phyloP scores from a whole-genome alignment of 1,284 basidiomycete genomes.

The Paramarasmius palmivorus region DNA sequence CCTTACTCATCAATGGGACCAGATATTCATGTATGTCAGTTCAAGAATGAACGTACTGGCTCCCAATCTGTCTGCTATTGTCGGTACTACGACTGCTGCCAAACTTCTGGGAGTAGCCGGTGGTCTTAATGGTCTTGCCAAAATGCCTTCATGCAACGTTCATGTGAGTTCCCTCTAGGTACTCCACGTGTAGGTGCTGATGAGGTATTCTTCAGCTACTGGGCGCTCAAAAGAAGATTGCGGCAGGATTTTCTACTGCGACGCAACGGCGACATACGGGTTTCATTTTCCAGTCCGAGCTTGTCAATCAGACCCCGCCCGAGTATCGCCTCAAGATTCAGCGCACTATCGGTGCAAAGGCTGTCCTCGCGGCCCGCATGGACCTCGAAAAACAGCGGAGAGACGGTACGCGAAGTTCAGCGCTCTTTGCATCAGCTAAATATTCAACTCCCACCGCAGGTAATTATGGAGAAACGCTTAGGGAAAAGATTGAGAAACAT shows the following conservation, averaged over 20 bases:
- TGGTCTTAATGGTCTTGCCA: conserved; percentile 86
- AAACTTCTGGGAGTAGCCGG: conserved; percentile 98
- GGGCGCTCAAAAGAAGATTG: conserved; percentile 89
- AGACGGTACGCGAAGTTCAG: conserved; percentile 56
- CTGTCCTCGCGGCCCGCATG: conserved; percentile 88
- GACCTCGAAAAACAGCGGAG: conserved; percentile 81
- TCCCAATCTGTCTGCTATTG: conserved; percentile 96
- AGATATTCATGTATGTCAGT: conserved; percentile 99
- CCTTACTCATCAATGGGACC: conserved; percentile 22
- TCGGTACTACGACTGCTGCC: conserved; percentile 97
- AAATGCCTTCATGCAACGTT: conserved; percentile 96
- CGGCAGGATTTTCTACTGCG: conserved; percentile 80
- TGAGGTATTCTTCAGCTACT: conserved; percentile 63
- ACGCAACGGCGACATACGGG: conserved; percentile 93
- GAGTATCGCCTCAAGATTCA: conserved; percentile 94
- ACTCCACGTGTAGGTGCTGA: conserved; percentile 5
- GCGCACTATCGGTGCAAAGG: conserved; percentile 91
- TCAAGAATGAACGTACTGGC: conserved; percentile 98
- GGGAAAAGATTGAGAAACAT: conserved; percentile 88
- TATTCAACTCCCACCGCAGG: conserved; percentile 38
- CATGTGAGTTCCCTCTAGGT: conserved; percentile 60
- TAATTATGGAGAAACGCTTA: conserved; percentile 76
- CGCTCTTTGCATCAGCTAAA: neutral
- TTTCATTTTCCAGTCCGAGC: conserved; percentile 92
- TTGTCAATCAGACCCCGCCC: conserved; percentile 85